Percentiles rank a stretch among this genome's conserved stretches.
phyloP scores from a whole-genome alignment of 2,329 filamentous ascomycete genomes.

The Phialophora verrucosa region DNA sequence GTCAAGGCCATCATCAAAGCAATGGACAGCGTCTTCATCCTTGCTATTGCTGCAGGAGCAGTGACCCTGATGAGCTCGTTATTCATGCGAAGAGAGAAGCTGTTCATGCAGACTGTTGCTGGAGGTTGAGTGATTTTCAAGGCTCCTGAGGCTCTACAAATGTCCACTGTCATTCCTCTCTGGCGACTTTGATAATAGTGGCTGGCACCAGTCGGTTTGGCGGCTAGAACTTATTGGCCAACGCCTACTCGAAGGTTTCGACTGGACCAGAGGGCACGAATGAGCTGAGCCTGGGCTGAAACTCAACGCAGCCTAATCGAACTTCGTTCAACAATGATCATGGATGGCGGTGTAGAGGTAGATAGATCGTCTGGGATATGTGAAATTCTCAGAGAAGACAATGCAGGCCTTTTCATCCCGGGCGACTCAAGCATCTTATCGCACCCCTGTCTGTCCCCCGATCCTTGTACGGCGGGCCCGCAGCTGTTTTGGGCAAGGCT shows the following conservation, averaged over 20 bases:
- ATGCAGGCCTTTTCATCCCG: not conserved
- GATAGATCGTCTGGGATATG: not conserved
- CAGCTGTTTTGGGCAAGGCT: not conserved
- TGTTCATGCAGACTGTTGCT: slow-evolving; percentile 12
- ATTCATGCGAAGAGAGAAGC: slow-evolving; percentile 36
- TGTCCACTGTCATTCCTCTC: not conserved
- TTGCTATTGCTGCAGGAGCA: slow-evolving; percentile 38
- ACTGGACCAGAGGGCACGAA: not conserved
- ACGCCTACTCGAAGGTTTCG: not conserved
- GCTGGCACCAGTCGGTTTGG: not conserved
- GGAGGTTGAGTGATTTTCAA: not conserved
- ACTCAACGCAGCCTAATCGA: not conserved
- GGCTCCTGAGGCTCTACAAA: not conserved
- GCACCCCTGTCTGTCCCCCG: not conserved
- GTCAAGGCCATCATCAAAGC: slow-evolving; percentile 35
- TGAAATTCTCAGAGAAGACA: not conserved
- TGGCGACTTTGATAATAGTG: not conserved
- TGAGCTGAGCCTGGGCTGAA: not conserved
- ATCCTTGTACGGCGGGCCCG: not conserved
- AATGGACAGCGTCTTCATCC: slow-evolving; percentile 34
- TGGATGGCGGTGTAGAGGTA: not conserved
- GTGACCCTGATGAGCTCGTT: slow-evolving; percentile 32
- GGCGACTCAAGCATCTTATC: not conserved
- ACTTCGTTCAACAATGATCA: not conserved
- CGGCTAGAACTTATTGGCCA: not conserved